Evolutionary conservation across 495 filamentous ascomycete species (phyloP), one percentile per base, ranked within the genome.

Genomic region (Aspergillus homomorphus): DNA sequence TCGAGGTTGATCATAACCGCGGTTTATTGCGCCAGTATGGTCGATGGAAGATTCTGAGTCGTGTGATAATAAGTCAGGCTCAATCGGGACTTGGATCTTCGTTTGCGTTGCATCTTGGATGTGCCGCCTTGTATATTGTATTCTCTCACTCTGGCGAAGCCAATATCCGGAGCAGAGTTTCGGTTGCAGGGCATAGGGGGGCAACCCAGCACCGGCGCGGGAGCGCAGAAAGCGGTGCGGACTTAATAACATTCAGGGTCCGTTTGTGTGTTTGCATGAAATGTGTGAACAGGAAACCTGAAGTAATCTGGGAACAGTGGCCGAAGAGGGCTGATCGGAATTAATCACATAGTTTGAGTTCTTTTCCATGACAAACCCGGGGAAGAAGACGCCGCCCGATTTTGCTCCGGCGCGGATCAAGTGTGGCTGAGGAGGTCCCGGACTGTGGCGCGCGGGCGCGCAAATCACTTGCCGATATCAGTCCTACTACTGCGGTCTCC

Each of bases 171-270:
- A 53, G 54, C 48, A 61, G 46, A 64, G 62, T 45, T 62, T 66
- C 60, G 57, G 64, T 42, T 64, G 53, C 61, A 65, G 62, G 50
- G 48, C 44, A 58, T 45, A 54, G 56, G 60, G 66, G 10, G 63
- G 58, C 49, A 73, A 66, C 62, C 70, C 69, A 51, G 61, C 50
- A 58, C 64, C 67, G 24, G 72, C 53, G 66, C 72, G 70, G 50
- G 59, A 54, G 42, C 64, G 73, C 62, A 69, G 60, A 43, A 71
- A 46, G 45, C 57, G 57, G 23, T 65, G 67, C 57, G 68, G 61
- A 68, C 73, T 66, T 61, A 66, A 58, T 64, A 63, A 77, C 75
- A 78, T 78, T 76, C 75, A 77, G 73, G 50, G 60, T 38, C 12
- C 1, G 14, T 64, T 49, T 48, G 58, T 55, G 12, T 14, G 10